Conservation (phyloP, 441 rosid species). For the Capsella rubella region DNA sequence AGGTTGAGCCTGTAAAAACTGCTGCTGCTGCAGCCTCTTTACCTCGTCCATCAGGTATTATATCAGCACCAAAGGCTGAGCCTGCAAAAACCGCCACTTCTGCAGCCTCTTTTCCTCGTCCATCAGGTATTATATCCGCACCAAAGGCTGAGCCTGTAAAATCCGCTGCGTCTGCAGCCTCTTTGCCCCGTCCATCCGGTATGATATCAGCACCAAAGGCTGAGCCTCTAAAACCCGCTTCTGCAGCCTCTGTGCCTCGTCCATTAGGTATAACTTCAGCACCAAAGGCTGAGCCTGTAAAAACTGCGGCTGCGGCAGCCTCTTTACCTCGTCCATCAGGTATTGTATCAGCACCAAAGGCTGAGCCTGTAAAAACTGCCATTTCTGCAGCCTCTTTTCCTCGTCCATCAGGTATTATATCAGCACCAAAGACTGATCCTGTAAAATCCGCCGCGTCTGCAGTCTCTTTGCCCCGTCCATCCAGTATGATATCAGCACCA, state of each 20-base stretch:
- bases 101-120: conserved; percentile 20
- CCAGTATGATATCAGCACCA: conserved; percentile 6
- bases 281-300: conserved; percentile 19
- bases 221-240: conserved; percentile 2
- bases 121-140: conserved; percentile 24
- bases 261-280: conserved; percentile 3
- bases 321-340: conserved; percentile 28
- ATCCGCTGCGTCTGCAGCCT: neutral
- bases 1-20: conserved; percentile 16
- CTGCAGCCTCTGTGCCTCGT: conserved; percentile 12
- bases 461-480: neutral
- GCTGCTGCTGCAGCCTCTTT: conserved; percentile 22
- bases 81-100: neutral
- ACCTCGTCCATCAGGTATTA: conserved; percentile 17
- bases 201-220: neutral
- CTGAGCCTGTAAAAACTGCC: conserved; percentile 12
- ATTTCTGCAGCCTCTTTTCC: conserved; percentile 13
- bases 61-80: conserved; percentile 23
- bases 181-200: conserved; percentile 14
- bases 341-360: conserved; percentile 10
- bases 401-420: conserved; percentile 14
- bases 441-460: neutral
- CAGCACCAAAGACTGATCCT: conserved; percentile 28
- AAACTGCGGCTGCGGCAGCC: conserved; percentile 12
- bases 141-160: conserved; percentile 25